These are phyloP conservation scores for Hypoxylon sp. DNA, from an alignment of 2,329 filamentous ascomycete species.

Conservation along the genomic window DNA sequence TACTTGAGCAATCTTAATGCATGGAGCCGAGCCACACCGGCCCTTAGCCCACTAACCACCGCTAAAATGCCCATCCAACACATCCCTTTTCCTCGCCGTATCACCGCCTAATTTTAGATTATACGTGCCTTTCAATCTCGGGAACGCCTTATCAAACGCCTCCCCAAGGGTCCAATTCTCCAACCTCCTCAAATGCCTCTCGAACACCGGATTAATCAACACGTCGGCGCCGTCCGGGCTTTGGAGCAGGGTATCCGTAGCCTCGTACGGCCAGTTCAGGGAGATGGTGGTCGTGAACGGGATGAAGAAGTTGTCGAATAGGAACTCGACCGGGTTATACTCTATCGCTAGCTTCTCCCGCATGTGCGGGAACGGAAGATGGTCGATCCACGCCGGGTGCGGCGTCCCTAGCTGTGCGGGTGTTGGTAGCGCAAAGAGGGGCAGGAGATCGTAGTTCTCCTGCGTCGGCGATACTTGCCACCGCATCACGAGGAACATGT, in stretches of 20 bases:
- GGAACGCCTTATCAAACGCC: conserved; percentile 76
- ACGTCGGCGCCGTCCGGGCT: conserved; percentile 74
- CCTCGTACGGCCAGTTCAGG: conserved; percentile 88
- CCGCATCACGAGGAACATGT: conserved; percentile 89
- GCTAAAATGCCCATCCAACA: conserved; percentile 19
- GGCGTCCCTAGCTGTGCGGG: conserved; percentile 75
- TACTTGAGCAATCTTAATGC: not conserved
- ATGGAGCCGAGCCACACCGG: not conserved
- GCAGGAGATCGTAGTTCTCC: conserved; percentile 84
- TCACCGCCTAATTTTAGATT: conserved; percentile 53
- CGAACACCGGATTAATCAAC: conserved; percentile 88
- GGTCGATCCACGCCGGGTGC: conserved; percentile 87
- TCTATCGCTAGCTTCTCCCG: conserved; percentile 66
- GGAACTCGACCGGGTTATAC: conserved; percentile 63
- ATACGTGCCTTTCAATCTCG: conserved; percentile 65
- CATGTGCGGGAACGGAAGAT: conserved; percentile 84
- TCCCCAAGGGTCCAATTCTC: conserved; percentile 87
- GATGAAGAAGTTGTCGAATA: conserved; percentile 87
- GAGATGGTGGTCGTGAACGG: conserved; percentile 83
- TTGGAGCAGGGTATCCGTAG: conserved; percentile 76
- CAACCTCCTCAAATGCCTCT: conserved; percentile 80
- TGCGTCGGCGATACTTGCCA: conserved; percentile 86
- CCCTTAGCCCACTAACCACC: conserved; percentile 20
- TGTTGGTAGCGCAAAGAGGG: conserved; percentile 78
- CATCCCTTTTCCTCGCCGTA: not conserved